These are phyloP conservation scores for Sungouiella thailandica DNA, from an alignment of 805 yeast genomes.

Conservation along the genomic window DNA sequence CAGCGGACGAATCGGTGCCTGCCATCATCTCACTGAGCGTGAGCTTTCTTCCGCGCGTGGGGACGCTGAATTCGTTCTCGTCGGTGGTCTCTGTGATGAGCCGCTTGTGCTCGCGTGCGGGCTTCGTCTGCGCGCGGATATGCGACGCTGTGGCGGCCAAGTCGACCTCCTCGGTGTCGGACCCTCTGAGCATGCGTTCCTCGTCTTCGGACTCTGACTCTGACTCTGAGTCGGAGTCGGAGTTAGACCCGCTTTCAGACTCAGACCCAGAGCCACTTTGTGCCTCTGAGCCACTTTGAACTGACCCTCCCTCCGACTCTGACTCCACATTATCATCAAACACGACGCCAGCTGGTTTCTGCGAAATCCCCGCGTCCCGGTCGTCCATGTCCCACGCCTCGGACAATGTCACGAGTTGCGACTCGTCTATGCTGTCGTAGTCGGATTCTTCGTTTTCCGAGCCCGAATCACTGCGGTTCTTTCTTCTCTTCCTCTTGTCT, in stretches of 20 bases:
- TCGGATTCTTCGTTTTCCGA: conserved; percentile 43
- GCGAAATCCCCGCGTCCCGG: conserved; percentile 25
- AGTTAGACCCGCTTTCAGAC: conserved; percentile 18
- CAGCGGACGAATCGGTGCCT: conserved; percentile 50
- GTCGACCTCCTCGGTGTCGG: conserved; percentile 42
- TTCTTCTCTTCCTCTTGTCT: conserved; percentile 43
- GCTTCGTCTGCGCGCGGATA: conserved; percentile 32
- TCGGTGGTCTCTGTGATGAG: conserved; percentile 50
- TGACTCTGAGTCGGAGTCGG: conserved; percentile 18
- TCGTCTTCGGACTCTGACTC: conserved; percentile 26
- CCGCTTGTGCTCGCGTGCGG: conserved; percentile 36
- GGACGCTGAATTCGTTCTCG: conserved; percentile 69
- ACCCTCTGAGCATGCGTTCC: conserved; percentile 23
- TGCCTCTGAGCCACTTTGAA: conserved; percentile 16
- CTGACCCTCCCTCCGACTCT: background rate
- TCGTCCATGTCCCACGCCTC: conserved; percentile 87
- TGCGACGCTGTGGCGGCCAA: conserved; percentile 43
- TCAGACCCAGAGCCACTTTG: conserved; percentile 17
- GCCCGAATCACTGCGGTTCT: conserved; percentile 19
- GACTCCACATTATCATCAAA: conserved; percentile 18
- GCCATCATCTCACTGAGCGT: conserved; percentile 73
- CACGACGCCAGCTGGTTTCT: conserved; percentile 8
- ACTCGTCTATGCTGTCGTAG: conserved; percentile 72
- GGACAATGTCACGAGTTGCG: conserved; percentile 69
- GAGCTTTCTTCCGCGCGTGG: conserved; percentile 54